Base-by-base conservation (phyloP, 192 early-diverging fungal genomes). In the Umbelopsis sp. region DNA sequence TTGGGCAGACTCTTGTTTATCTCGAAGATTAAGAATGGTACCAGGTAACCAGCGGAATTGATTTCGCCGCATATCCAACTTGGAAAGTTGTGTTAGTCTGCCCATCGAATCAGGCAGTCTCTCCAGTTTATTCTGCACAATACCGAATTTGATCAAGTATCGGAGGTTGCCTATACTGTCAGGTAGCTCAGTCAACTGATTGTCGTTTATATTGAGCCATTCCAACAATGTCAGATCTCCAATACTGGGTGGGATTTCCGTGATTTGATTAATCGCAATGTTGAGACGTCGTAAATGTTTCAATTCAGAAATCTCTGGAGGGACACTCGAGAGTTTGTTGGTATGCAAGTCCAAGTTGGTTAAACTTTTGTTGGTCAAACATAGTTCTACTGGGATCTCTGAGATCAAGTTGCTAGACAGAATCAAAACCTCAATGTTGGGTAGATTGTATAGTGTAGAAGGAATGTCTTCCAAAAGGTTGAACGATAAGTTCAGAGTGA, bases 181-280 rank as follows among this genome's bases (percentile, higher is more conserved):
- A 0, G 84, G 84, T 1, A 85, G 51, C 0, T 53, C 56, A 2
- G 45, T 41, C 36, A 85, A 38, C 25, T 76, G 68, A 65, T 85
- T 85, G 54, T 85, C 84, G 41, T 85, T 85, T 2, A 85, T 38
- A 24, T 83, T 85, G 3, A 85, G 65, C 84, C 81, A 85, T 45
- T 85, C 82, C 7, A 85, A 43, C 0, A 72, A 59, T 10, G 20
- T 43, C 1, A 80, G 51, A 22, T 74, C 68, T 7, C 81, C 80
- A 29, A 85, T 77, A n/a, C 76, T 70, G 0, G 36, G 20, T 11
- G 83, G 83, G 32, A 85, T 50, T 5, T 70, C 62, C 0, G 45
- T 44, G 21, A 85, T 73, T 21, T 74, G 71, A 69, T 85, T 85
- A 73, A 85, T 85, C 7, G 83, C 83, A 25, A 85, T 36, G 49